Conservation (phyloP, 164 flowering plant genomes). For the Umbilicus rupestris region DNA sequence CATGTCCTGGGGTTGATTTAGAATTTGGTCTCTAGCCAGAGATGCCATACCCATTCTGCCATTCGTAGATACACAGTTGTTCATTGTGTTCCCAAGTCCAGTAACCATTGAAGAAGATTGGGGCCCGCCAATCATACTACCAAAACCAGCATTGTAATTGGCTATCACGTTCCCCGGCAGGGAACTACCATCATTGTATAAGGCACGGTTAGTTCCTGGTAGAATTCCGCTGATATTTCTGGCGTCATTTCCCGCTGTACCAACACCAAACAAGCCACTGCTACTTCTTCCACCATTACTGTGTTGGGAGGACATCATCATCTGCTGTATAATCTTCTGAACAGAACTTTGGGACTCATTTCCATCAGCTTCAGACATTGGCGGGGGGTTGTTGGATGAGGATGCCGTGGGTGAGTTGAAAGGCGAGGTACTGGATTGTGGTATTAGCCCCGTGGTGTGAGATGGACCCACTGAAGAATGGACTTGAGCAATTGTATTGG, state of each 20-base stretch:
- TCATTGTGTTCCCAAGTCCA: constrained; percentile 15
- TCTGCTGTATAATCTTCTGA: constrained; percentile 8
- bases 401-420: no score
- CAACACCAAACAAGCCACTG: constrained; percentile 36
- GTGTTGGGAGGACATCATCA: background rate
- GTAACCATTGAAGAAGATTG: constrained; percentile 32
- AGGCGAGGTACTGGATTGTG: constrained; percentile 45
- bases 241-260: constrained; percentile 42
- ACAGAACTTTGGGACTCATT: constrained; percentile 8
- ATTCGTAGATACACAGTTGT: constrained; percentile 20
- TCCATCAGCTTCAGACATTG: constrained; percentile 9
- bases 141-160: constrained; percentile 29
- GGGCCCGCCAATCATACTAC: constrained; percentile 46
- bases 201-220: constrained; percentile 23
- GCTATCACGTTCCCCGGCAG: constrained; percentile 39
- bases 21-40: background rate
- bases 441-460: constrained; percentile 30
- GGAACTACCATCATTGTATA: constrained; percentile 34
- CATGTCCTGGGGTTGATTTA: background rate
- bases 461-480: constrained; percentile 55
- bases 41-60: background rate
- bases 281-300: constrained; percentile 41
- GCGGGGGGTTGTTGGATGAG: constrained; percentile 36
- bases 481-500: constrained; percentile 33
- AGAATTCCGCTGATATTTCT: constrained; percentile 54